Base-by-base conservation (phyloP, 768 basidiomycete genomes). In the Leucogyrophana mollusca region DNA sequence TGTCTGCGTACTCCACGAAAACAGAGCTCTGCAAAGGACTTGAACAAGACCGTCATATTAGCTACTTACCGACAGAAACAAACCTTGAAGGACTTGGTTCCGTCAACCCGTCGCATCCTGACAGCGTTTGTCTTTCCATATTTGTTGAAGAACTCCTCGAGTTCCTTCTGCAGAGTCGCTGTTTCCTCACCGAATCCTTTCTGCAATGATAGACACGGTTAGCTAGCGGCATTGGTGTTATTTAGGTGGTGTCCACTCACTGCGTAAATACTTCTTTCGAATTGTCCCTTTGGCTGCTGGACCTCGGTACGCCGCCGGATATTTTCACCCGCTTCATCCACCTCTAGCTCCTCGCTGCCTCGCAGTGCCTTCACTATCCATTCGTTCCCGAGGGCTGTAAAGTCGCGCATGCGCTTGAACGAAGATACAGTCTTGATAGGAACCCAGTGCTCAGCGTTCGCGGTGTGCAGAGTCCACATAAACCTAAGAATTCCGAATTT, bases 351-450 rank as follows among this genome's bases (percentile, higher is more conserved):
- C 7, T 62, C 56, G 52, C 77, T 74, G 32, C 67, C 58, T 39
- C 70, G 66, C 65, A 97, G 72, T n/a, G 83, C 86, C 17, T 78
- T 71, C 4, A 77, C 74, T 48, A 96, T 73, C 76, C 89, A 92
- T 16, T 79, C 78, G 14, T 76, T 48, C 5, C 91, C 91, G 23
- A 74, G 64, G 21, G 67, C 61, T 3, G 74, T 40, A 59, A 78
- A 88, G 22, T 89, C 87, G 33, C 80, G 75, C 94, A 97, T 97
- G 50, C 94, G 88, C 67, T 94, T 94, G 82, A 97, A 98, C 6
- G 91, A 94, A 5, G 87, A 77, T 46, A 98, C 81, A 2, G 86
- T 90, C 44, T 83, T 71, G 61, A 98, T 77, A 2, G 94, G 84
- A 4, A 97, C 80, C 93, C 93, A 98, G 58, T 96, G 91, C 34